Base-by-base conservation (phyloP, 2,329 filamentous ascomycete genomes). In the Aspergillus nomiae region DNA sequence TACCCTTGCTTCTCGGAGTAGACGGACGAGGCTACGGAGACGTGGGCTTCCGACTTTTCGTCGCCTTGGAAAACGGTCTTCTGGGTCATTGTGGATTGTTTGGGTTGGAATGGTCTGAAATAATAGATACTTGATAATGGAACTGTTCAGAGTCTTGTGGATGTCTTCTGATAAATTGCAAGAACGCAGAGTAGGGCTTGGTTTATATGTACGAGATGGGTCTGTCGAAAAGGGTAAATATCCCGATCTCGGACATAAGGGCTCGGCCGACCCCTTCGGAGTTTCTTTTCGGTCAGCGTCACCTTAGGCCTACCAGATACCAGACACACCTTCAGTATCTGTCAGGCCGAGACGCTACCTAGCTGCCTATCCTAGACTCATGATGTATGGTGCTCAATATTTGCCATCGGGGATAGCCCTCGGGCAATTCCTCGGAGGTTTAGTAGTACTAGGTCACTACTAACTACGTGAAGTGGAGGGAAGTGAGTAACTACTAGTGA, bases 1-100 rank as follows among this genome's bases (percentile, higher is more conserved):
- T 50, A n/a, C 46, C 46, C 26, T 10, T 50, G 46, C 26, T 50
- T 50, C 46, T 50, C 46, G 46, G 45, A 48, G 24, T 26, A 50
- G 46, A 19, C 16, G 7, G 46, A 28, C 16, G 46, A 50, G 16
- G 7, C 10, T 8, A 50, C 46, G 6, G 46, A 50, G 24, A 32
- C 9, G 2, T 30, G 10, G 24, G 46, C 9, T 26, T 50, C 2
- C 6, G 46, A 12, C 16, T 50, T 50, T 50, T 8, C 7, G 14
- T 50, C 46, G 14, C 21, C 24, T 11, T 48, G 45, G 45, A 26
- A 30, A 16, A 30, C 3, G 14, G 26, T 50, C 16, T 30, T 16
- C 11, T 28, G 12, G 24, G 24, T 30, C 46, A 50, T 50, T 50
- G 2, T 50, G 46, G 2, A 2, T 28, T 8, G 1, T n/a, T 50